Percentiles rank a stretch among this genome's conserved stretches.
Evolutionary conservation across 106 monocot genomes (phyloP).

Genomic region (Apostasia ramifera): DNA sequence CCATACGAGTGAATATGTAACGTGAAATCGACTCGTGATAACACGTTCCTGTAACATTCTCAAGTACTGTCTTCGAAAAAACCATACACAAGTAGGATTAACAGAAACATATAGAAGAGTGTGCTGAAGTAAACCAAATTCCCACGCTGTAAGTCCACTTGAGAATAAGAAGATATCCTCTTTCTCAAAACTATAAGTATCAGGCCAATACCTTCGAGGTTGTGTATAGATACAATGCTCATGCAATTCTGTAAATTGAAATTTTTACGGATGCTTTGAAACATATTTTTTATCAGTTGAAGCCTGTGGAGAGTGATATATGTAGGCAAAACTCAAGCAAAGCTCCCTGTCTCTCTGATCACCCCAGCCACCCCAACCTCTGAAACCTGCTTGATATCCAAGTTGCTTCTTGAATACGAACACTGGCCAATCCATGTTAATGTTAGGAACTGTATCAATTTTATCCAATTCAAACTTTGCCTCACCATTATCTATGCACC

Average conservation of each 20-base stretch:
- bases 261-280: neutral
- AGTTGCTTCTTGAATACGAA: slow-evolving; percentile 35
- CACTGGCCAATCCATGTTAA: slow-evolving; percentile 61
- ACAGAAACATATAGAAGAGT: no score
- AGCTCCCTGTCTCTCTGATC: slow-evolving; percentile 78
- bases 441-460: slow-evolving; percentile 53
- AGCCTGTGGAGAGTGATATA: slow-evolving; percentile 45
- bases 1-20: no score
- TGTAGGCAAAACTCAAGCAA: slow-evolving; percentile 86
- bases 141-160: no score
- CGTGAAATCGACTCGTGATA: no score
- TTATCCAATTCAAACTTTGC: slow-evolving; percentile 42
- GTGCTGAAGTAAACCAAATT: no score
- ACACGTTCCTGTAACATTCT: no score
- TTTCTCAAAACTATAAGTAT: no score
- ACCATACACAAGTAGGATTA: no score
- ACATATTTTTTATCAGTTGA: slow-evolving; percentile 10
- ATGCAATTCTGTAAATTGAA: neutral
- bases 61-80: no score
- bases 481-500: slow-evolving; percentile 62
- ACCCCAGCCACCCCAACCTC: slow-evolving; percentile 98
- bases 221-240: neutral
- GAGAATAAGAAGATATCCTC: no score
- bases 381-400: slow-evolving; percentile 80
- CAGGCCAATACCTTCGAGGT: neutral